Evolutionary conservation across 495 filamentous ascomycete species (phyloP), one percentile per base, ranked within the genome.

Genomic region (Penicillium manginii): DNA sequence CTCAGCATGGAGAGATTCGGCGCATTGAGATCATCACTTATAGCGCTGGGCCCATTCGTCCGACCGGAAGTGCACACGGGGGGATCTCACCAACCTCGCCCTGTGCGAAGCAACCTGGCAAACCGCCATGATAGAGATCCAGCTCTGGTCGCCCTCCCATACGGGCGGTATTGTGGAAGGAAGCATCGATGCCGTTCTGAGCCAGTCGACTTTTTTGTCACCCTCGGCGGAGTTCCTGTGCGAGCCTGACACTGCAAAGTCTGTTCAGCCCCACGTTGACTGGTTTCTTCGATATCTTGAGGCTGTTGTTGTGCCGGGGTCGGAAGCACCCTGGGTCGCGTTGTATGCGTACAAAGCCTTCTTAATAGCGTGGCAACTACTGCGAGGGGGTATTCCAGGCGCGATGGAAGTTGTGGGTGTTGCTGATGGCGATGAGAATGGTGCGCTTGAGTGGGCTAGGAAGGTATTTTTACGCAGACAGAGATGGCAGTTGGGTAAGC

Each of bases 211-310:
- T 17, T 61, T 61, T 37, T 54, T 75, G 3, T 58, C 65, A 0
- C 60, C 71, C 6, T 67, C 67, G 2, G 65, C 50, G 10, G 59
- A 71, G 21, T 58, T 71, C 15, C 52, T 73, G 0, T 67, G 65
- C 21, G 69, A 75, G 17, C 40, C 55, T 7, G 55, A 63, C 12
- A 68, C 65, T 10, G 65, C 63, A 1, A 59, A 59, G 11, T 60
- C 67, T 8, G 58, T 75, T 39, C 65, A 71, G 52, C 63, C 69
- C 3, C 71, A 75, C 51, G 66, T 75, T 18, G 60, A 73, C 51
- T 75, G 73, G 73, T 74, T 76, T 54, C 43, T 76, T 46, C 63
- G 60, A n/a, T 73, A 76, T 50, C 63, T 76, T 21, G 67, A 76
- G 48, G 48, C 58, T 0, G 61, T 53, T 1, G 19, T 61, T 22